Evolutionary conservation across 257 asterid species (phyloP).

Genomic region (Eucommia ulmoides): DNA sequence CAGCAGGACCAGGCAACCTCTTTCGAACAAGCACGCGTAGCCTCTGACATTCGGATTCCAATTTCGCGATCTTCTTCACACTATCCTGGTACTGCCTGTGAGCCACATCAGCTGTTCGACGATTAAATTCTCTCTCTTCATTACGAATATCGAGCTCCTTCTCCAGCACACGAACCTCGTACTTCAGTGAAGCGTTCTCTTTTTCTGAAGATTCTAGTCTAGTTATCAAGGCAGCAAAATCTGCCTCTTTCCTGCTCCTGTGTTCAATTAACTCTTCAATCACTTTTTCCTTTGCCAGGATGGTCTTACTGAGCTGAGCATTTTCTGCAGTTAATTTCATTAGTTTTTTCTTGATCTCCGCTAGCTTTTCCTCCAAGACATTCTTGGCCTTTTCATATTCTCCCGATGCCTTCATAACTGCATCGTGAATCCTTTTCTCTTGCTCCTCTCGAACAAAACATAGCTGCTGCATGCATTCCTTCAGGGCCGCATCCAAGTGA

Average conservation of each 20-base stretch:
- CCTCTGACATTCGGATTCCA: slow-evolving; percentile 73
- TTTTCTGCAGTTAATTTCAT: slow-evolving; percentile 45
- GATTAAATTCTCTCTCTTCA: slow-evolving; percentile 71
- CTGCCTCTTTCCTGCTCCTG: slow-evolving; percentile 33
- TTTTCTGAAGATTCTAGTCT: slow-evolving; percentile 56
- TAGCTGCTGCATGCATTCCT: slow-evolving; percentile 76
- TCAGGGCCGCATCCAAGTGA: slow-evolving; percentile 66
- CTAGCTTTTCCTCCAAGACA: slow-evolving; percentile 31
- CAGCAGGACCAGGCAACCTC: slow-evolving; percentile 71
- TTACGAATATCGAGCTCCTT: slow-evolving; percentile 76
- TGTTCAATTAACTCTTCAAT: slow-evolving; percentile 37
- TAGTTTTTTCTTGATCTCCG: slow-evolving; percentile 31
- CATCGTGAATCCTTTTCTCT: slow-evolving; percentile 46
- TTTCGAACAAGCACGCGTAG: slow-evolving; percentile 60
- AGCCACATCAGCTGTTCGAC: slow-evolving; percentile 48
- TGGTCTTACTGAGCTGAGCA: slow-evolving; percentile 37
- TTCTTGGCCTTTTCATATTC: slow-evolving; percentile 35
- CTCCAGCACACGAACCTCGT: slow-evolving; percentile 59
- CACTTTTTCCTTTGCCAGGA: slow-evolving; percentile 44
- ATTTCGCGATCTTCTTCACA: slow-evolving; percentile 36
- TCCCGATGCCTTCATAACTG: slow-evolving; percentile 35
- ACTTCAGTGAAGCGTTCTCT: slow-evolving; percentile 60
- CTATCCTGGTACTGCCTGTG: slow-evolving; percentile 54
- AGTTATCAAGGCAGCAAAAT: slow-evolving; percentile 26
- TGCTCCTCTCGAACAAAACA: slow-evolving; percentile 54